Evolutionary conservation across 257 asterid genomes (phyloP).

Genomic region (Verbena officinalis): DNA sequence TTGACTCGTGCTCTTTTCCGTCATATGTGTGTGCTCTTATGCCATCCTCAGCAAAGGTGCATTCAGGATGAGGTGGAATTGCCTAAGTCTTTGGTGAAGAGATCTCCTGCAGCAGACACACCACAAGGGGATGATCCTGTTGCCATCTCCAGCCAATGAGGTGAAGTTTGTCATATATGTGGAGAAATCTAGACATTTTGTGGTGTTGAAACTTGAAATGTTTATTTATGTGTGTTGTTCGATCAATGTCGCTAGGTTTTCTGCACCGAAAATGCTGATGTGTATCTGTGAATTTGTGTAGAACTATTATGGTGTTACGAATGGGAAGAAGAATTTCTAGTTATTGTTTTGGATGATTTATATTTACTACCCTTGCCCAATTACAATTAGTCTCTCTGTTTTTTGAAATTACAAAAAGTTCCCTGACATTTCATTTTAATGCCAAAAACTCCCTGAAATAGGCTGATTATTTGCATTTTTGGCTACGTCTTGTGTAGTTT

Average conservation of each 20-base stretch:
- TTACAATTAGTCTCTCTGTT: too few species aligned
- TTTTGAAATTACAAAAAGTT: too few species aligned
- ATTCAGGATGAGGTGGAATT: slow-evolving; percentile 72
- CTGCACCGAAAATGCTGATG: slow-evolving; percentile 7
- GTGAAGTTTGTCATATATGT: slow-evolving; percentile 13
- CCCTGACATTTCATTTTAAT: too few species aligned
- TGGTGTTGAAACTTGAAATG: too few species aligned
- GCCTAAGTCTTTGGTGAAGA: slow-evolving; percentile 77
- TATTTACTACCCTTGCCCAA: too few species aligned
- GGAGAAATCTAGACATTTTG: neutral
- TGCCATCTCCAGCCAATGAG: slow-evolving; percentile 50
- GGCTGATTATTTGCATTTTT: too few species aligned
- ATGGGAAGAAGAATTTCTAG: neutral
- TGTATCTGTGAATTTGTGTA: slow-evolving; percentile 28
- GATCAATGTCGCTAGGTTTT: neutral
- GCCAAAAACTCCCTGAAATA: too few species aligned
- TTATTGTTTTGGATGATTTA: neutral
- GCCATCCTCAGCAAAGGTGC: slow-evolving; percentile 92
- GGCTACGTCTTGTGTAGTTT: too few species aligned
- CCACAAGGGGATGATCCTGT: slow-evolving; percentile 53
- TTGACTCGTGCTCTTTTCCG: slow-evolving; percentile 76
- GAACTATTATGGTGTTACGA: slow-evolving; percentile 21
- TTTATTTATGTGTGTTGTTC: neutral
- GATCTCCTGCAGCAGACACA: slow-evolving; percentile 43
- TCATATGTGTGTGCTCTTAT: slow-evolving; percentile 63